phyloP scores from a whole-genome alignment of 768 basidiomycete species.

The Hydnomerulius pinastri region DNA sequence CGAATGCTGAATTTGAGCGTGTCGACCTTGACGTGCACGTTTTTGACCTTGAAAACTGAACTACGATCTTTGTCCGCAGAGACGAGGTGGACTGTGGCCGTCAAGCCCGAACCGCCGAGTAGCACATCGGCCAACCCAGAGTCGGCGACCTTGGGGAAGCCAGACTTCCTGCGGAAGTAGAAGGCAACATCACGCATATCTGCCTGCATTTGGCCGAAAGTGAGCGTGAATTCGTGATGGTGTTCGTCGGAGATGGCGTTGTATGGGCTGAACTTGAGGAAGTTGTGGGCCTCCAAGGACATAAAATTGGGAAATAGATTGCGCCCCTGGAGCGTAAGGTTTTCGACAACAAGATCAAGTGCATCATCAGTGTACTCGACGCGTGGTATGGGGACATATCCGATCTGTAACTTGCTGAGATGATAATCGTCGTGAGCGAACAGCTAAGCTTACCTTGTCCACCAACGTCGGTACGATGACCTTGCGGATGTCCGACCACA shows the following conservation, averaged over 20 bases:
- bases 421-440: background rate
- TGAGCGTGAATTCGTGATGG: conserved; percentile 74
- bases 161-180: conserved; percentile 84
- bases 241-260: conserved; percentile 50
- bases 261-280: conserved; percentile 85
- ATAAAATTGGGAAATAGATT: conserved; percentile 88
- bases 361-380: conserved; percentile 90
- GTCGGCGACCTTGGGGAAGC: conserved; percentile 78
- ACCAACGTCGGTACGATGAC: conserved; percentile 82
- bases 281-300: conserved; percentile 76
- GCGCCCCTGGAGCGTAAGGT: conserved; percentile 82
- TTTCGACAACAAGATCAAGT: conserved; percentile 91
- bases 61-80: conserved; percentile 61
- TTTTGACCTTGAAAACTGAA: conserved; percentile 72
- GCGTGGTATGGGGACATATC: conserved; percentile 87
- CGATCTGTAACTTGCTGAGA: conserved; percentile 44
- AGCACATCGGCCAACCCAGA: conserved; percentile 85
- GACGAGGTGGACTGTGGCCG: conserved; percentile 62
- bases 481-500: conserved; percentile 86
- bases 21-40: conserved; percentile 80
- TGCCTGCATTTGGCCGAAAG: conserved; percentile 84
- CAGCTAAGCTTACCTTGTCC: conserved; percentile 54
- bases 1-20: conserved; percentile 88
- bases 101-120: conserved; percentile 82
- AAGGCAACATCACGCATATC: conserved; percentile 95